phyloP scores from a whole-genome alignment of 139 green algal species.

The Tetraselmis striata region DNA sequence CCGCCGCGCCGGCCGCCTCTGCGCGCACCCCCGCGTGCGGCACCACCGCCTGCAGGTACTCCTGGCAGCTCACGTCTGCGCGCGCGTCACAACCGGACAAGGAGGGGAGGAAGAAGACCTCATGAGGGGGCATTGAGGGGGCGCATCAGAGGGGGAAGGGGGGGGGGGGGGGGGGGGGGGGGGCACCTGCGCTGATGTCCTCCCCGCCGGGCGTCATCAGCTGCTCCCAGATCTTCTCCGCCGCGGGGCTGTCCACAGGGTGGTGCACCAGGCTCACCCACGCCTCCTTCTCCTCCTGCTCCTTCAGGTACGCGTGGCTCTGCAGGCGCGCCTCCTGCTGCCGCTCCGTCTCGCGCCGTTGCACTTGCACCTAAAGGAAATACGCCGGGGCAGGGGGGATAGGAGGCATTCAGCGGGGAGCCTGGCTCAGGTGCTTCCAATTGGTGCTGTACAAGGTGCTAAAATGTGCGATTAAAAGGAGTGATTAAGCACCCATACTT shows the following conservation, averaged over 20 bases:
- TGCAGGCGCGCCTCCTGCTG: constrained; percentile 61
- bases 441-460: too few relatives aligned
- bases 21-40: neutral
- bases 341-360: constrained; percentile 75
- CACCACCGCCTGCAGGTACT: constrained; percentile 25
- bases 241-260: neutral
- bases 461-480: too few relatives aligned
- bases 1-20: neutral
- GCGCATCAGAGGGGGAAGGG: too few relatives aligned
- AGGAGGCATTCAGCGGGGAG: too few relatives aligned
- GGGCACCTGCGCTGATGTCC: neutral
- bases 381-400: too few relatives aligned
- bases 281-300: constrained; percentile 38
- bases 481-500: too few relatives aligned
- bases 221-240: constrained; percentile 6
- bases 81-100: too few relatives aligned
- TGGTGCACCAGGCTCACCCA: constrained; percentile 27
- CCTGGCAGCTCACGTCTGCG: constrained; percentile 5
- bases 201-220: constrained; percentile 3
- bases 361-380: constrained; percentile 44
- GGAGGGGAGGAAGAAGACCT: too few relatives aligned
- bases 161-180: too few relatives aligned
- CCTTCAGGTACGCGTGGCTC: constrained; percentile 54
- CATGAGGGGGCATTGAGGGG: too few relatives aligned
- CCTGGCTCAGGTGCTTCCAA: too few relatives aligned